phyloP scores from a whole-genome alignment of 1,284 basidiomycete genomes.

The Naganishia cerealis region DNA sequence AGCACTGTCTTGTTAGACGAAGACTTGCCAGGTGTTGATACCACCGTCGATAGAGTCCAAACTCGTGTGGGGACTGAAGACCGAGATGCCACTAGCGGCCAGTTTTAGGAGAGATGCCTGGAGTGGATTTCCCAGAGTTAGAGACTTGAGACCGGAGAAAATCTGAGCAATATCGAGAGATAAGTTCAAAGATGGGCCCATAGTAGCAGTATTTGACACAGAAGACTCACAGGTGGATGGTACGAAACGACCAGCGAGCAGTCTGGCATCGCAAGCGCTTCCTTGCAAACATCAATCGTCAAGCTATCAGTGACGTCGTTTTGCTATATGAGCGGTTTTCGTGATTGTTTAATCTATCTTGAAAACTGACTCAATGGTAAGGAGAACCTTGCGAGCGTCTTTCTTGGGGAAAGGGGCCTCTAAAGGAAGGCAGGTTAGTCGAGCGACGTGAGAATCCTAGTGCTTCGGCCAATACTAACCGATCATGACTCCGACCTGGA shows the following conservation, averaged over 20 bases:
- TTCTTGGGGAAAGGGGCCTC: constrained; percentile 69
- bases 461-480: constrained; percentile 55
- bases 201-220: background rate
- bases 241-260: constrained; percentile 74
- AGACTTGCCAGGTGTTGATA: constrained; percentile 72
- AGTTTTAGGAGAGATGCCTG: constrained; percentile 77
- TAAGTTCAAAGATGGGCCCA: background rate
- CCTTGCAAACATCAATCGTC: constrained; percentile 72
- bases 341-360: background rate
- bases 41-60: constrained; percentile 79
- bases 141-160: constrained; percentile 69
- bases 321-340: background rate
- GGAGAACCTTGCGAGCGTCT: constrained; percentile 65
- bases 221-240: constrained; percentile 65
- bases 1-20: background rate
- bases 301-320: constrained; percentile 58
- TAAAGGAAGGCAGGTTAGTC: constrained; percentile 43
- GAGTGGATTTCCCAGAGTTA: constrained; percentile 75
- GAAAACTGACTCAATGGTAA: constrained; percentile 76
- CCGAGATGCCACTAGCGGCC: constrained; percentile 74
- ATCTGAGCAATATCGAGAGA: constrained; percentile 55
- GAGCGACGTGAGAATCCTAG: background rate
- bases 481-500: constrained; percentile 76
- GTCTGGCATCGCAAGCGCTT: constrained; percentile 66
- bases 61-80: constrained; percentile 84